Evolutionary conservation across 1,139 yeast genomes (phyloP).

Genomic region (Kodamaea derodonti): DNA sequence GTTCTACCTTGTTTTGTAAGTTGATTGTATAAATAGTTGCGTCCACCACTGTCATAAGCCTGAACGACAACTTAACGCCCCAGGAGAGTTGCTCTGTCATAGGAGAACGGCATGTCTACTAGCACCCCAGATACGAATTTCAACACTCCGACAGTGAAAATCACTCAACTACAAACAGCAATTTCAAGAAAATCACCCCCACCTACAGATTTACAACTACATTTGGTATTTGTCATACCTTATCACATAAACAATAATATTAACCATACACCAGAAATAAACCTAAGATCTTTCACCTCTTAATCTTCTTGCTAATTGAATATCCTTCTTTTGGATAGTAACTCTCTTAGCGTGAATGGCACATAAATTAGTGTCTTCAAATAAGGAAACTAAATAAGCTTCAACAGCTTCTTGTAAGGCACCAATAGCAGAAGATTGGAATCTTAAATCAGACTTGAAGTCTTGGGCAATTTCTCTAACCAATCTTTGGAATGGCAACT

Average conservation of each 20-base stretch:
- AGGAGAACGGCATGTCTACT: too few relatives aligned
- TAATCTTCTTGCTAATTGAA: constrained; percentile 53
- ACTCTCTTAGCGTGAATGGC: constrained; percentile 55
- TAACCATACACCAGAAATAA: background rate
- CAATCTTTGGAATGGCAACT: constrained; percentile 49
- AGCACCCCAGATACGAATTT: too few relatives aligned
- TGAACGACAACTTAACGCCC: too few relatives aligned
- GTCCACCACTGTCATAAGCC: too few relatives aligned
- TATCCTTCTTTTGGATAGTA: constrained; percentile 51
- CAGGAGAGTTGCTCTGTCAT: too few relatives aligned
- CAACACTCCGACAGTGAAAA: too few relatives aligned
- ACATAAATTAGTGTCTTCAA: constrained; percentile 52
- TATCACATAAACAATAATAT: background rate
- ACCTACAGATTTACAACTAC: too few relatives aligned
- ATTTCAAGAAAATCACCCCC: too few relatives aligned
- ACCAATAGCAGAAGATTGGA: constrained; percentile 50
- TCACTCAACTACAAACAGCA: too few relatives aligned
- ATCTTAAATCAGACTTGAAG: constrained; percentile 49
- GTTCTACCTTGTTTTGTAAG: too few relatives aligned
- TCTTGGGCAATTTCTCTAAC: constrained; percentile 50
- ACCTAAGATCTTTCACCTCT: constrained; percentile 48
- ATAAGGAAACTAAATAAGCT: constrained; percentile 49
- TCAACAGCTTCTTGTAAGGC: constrained; percentile 54
- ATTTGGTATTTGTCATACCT: too few relatives aligned
- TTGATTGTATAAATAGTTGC: too few relatives aligned